phyloP scores from a whole-genome alignment of 495 filamentous ascomycete genomes.

The Hypoxylon perforatum region DNA sequence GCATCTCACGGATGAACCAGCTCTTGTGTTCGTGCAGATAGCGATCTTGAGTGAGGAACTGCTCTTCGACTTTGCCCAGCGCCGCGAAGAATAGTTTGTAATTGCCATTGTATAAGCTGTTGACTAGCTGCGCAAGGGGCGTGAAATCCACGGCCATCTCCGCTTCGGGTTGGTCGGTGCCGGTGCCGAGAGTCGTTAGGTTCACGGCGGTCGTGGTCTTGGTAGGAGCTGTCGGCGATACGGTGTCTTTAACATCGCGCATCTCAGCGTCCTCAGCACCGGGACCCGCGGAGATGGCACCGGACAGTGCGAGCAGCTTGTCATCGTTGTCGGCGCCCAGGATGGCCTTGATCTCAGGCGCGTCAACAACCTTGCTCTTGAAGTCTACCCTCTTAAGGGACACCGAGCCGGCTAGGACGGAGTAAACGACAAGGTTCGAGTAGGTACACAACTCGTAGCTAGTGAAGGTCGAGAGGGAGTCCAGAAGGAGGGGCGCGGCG shows the following conservation, averaged over 20 bases:
- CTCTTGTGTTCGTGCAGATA: constrained; percentile 92
- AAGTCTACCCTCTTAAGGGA: constrained; percentile 97
- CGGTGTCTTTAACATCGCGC: constrained; percentile 65
- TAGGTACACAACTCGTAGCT: constrained; percentile 98
- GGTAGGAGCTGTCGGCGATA: constrained; percentile 62
- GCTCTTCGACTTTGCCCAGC: constrained; percentile 90
- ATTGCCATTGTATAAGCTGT: constrained; percentile 89
- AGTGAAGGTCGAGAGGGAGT: constrained; percentile 98
- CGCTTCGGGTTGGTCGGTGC: constrained; percentile 74
- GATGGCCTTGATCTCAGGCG: constrained; percentile 96
- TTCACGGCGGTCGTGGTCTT: constrained; percentile 77
- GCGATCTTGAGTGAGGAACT: constrained; percentile 91
- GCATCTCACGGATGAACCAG: constrained; percentile 99
- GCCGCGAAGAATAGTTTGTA: constrained; percentile 94
- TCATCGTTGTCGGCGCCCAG: constrained; percentile 85
- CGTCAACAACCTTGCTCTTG: constrained; percentile 98
- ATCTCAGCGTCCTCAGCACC: constrained; percentile 83
- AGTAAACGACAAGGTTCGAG: constrained; percentile 92
- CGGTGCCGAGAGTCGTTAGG: constrained; percentile 79
- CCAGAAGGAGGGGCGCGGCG: constrained; percentile 91
- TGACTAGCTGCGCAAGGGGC: constrained; percentile 86
- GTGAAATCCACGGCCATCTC: constrained; percentile 81
- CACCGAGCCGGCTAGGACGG: constrained; percentile 92
- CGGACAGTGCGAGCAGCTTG: constrained; percentile 80
- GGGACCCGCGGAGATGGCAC: constrained; percentile 80